These are phyloP conservation scores for Myxozyma neotropica DNA, from an alignment of 805 yeast species.

Conservation along the genomic window DNA sequence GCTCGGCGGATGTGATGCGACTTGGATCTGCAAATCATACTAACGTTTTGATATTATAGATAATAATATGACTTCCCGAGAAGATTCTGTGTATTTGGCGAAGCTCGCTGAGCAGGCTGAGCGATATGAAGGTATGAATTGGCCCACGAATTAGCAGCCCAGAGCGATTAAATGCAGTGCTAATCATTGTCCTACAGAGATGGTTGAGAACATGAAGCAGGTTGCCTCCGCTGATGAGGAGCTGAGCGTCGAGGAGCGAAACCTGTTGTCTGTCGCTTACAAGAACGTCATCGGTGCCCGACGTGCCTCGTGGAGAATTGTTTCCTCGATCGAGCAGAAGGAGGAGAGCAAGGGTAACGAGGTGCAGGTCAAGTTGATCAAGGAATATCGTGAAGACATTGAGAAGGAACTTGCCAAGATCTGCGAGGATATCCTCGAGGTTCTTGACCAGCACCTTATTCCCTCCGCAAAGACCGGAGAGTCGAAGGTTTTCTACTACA, in stretches of 20 bases:
- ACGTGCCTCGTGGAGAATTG: conserved; percentile 99
- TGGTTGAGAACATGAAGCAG: conserved; percentile 93
- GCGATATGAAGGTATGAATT: conserved; percentile 95
- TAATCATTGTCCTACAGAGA: conserved; percentile 26
- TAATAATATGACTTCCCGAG: conserved; percentile 43
- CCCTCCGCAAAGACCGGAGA: conserved; percentile 96
- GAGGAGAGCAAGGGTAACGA: conserved; percentile 96
- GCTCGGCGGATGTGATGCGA: background rate
- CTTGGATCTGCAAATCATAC: background rate
- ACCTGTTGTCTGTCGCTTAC: conserved; percentile 94
- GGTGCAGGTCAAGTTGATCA: conserved; percentile 82
- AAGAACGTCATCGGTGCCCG: conserved; percentile 98
- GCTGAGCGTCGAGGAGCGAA: conserved; percentile 96
- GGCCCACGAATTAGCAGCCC: no score
- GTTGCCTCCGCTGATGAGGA: conserved; percentile 97
- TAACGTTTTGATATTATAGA: background rate
- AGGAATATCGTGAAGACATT: conserved; percentile 92
- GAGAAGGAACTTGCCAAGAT: conserved; percentile 90
- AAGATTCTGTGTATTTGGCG: conserved; percentile 94
- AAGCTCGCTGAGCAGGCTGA: conserved; percentile 99
- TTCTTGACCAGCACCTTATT: conserved; percentile 84
- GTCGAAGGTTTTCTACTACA: conserved; percentile 96
- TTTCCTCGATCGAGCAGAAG: conserved; percentile 95
- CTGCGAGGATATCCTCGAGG: conserved; percentile 89
- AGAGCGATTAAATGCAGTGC: background rate